Percentiles rank a stretch among this genome's conserved stretches.
Evolutionary conservation across 1,284 basidiomycete genomes (phyloP).

Genomic region (Uromyces viciae-fabae): DNA sequence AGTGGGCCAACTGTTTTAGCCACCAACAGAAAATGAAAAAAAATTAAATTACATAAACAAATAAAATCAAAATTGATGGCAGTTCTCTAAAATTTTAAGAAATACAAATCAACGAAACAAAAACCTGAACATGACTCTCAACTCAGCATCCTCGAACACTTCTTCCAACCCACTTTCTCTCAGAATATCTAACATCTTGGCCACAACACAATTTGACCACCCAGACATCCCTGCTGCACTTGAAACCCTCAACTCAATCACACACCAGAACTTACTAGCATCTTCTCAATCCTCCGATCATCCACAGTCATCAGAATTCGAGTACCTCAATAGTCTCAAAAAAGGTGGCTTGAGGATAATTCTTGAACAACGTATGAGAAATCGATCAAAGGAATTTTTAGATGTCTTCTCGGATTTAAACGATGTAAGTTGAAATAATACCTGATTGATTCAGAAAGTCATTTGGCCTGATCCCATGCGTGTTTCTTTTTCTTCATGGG

Average conservation of each 20-base stretch:
- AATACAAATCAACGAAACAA: background rate
- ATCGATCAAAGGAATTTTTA: conserved; percentile 50
- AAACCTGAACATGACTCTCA: background rate
- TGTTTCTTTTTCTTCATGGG: conserved; percentile 24
- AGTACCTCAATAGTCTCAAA: conserved; percentile 17
- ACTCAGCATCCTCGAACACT: background rate
- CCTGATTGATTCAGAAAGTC: background rate
- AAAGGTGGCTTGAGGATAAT: conserved; percentile 25
- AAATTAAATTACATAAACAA: too few species aligned
- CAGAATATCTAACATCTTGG: conserved; percentile 81
- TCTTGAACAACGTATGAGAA: conserved; percentile 54
- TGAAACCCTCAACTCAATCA: conserved; percentile 68
- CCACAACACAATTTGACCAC: conserved; percentile 73
- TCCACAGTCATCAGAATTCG: background rate
- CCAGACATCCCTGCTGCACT: conserved; percentile 73
- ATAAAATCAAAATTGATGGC: too few species aligned
- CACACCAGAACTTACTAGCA: conserved; percentile 59
- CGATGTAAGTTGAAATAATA: conserved; percentile 50
- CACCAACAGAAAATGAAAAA: too few species aligned
- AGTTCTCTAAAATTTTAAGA: background rate
- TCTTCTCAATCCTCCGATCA: conserved; percentile 42
- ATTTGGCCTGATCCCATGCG: conserved; percentile 34
- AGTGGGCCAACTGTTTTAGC: too few species aligned
- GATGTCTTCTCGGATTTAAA: conserved; percentile 56
- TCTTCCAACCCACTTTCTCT: conserved; percentile 60